These are phyloP conservation scores for Xanthoconium purpureum DNA, from an alignment of 768 basidiomycete genomes.

Conservation along the genomic window DNA sequence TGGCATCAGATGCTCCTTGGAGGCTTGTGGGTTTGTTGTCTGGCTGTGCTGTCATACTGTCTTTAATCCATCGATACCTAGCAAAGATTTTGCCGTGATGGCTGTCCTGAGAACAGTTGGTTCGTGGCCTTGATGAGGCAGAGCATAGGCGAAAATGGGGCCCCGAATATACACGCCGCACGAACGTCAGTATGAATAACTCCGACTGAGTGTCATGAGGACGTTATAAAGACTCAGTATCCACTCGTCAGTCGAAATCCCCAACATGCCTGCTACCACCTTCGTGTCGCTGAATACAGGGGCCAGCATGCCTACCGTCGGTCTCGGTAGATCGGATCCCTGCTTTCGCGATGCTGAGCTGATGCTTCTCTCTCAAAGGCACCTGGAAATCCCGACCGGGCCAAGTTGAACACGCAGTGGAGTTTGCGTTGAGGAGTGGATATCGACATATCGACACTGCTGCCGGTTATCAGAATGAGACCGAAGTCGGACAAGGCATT, in stretches of 20 bases:
- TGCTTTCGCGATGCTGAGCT: not conserved
- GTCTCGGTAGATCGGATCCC: constrained; percentile 46
- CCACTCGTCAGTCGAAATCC: too few relatives aligned
- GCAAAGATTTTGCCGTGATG: constrained; percentile 11
- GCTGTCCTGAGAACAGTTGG: not conserved
- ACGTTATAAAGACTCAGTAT: constrained; percentile 2
- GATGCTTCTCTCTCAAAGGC: constrained; percentile 37
- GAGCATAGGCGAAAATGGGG: too few relatives aligned
- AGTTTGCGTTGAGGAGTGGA: constrained; percentile 67
- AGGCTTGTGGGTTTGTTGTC: not conserved
- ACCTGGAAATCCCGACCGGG: constrained; percentile 78
- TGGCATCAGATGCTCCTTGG: constrained; percentile 2
- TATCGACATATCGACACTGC: constrained; percentile 77
- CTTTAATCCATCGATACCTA: constrained; percentile 1
- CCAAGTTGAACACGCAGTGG: constrained; percentile 70
- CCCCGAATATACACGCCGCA: too few relatives aligned
- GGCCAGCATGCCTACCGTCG: constrained; percentile 70
- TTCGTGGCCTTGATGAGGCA: not conserved
- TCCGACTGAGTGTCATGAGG: too few relatives aligned
- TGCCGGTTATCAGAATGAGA: constrained; percentile 68
- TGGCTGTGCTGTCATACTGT: not conserved
- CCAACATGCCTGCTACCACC: constrained; percentile 32
- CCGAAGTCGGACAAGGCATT: constrained; percentile 80
- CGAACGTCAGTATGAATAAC: too few relatives aligned
- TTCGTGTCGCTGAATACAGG: constrained; percentile 72